Evolutionary conservation across 73 alveolate species (phyloP), one percentile per base, ranked within the genome.

Genomic region (Paramecium pentaurelia): DNA sequence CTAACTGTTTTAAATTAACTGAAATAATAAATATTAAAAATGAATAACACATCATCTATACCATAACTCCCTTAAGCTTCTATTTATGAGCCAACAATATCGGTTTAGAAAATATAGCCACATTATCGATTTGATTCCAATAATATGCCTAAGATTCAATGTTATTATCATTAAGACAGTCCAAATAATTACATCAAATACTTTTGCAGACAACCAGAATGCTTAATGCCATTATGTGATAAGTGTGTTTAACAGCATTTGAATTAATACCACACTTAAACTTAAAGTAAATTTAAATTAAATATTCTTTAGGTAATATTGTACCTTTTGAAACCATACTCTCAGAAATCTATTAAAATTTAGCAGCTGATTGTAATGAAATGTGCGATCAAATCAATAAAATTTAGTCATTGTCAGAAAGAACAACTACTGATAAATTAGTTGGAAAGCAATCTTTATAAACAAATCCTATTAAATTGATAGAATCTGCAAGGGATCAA

Each of bases 231-330:
- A 22, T 64, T 64, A 64, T 64, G 84, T 12, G 47, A 64, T 64
- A 64, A 32, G 47, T 64, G 84, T 28, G 16, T 28, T 28, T 6
- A 64, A 28, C 51, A 64, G 11, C 84, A 64, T 34, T 22, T 64
- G 27, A 34, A 64, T 64, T 12, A 64, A 32, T 10, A 64, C 20
- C 84, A 64, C 30, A 12, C 42, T 1, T 64, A 22, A 28, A 64
- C 30, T 28, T 64, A 64, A 64, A 64, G 84, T 64, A 64, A 64
- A 54, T 64, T 10, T 12, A 25, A 64, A 32, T 64, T 64, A 10
- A 64, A 64, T 12, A 32, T 64, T 64, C 25, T 80, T 45, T 80
- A 80, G 91, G 77, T 49, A 80, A 80, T 36, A 80, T 80, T 20
- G 91, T 80, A 3, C 91, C 75, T 6, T 80, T 11, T 16, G 91